Evolutionary conservation across 768 basidiomycete species (phyloP).

Genomic region (Boletus coccyginus): DNA sequence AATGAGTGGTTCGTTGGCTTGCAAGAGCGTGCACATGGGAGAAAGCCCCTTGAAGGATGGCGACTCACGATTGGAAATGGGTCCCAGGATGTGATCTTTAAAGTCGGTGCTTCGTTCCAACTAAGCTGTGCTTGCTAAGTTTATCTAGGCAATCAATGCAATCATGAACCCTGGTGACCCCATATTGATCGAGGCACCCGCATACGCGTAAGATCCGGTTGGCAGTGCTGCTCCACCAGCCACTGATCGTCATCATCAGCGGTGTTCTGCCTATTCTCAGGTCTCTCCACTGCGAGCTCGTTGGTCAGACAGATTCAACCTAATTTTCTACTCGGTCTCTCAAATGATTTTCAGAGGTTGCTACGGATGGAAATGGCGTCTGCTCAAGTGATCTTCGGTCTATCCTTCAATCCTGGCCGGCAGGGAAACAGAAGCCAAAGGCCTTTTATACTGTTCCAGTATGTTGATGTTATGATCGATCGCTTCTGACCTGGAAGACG

Average conservation of each 20-base stretch:
- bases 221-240: slow-evolving; percentile 13
- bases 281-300: slow-evolving; percentile 51
- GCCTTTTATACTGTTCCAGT: slow-evolving; percentile 81
- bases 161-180: slow-evolving; percentile 78
- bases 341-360: slow-evolving; percentile 54
- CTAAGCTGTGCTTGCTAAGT: slow-evolving; percentile 7
- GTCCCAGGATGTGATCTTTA: slow-evolving; percentile 87
- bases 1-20: slow-evolving; percentile 67
- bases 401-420: slow-evolving; percentile 74
- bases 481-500: neutral
- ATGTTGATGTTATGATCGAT: slow-evolving; percentile 21
- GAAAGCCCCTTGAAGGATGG: slow-evolving; percentile 68
- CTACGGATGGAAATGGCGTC: slow-evolving; percentile 74
- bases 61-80: slow-evolving; percentile 74
- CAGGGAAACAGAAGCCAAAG: slow-evolving; percentile 67
- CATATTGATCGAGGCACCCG: slow-evolving; percentile 79
- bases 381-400: slow-evolving; percentile 54
- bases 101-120: slow-evolving; percentile 43
- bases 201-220: slow-evolving; percentile 56
- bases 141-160: slow-evolving; percentile 59
- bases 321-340: neutral
- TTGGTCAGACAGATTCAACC: slow-evolving; percentile 42
- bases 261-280: slow-evolving; percentile 67
- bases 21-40: slow-evolving; percentile 67
- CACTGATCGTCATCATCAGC: slow-evolving; percentile 32